Evolutionary conservation across 1,284 basidiomycete genomes (phyloP), one percentile per base, ranked within the genome.

Genomic region (Takashimella tepidaria): DNA sequence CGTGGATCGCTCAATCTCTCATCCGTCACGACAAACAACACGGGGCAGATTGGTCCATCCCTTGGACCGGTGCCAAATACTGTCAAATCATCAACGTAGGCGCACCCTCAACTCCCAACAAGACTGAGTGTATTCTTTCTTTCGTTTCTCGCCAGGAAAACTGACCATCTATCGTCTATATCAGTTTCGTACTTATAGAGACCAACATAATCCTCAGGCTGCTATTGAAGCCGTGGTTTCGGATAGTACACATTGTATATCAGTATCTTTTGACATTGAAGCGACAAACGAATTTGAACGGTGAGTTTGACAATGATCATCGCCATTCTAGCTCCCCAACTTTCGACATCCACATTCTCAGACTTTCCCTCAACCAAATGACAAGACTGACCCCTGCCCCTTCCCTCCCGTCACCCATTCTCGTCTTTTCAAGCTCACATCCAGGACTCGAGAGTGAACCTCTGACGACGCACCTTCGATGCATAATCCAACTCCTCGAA

Each of bases 71-170:
- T 19, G 37, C 54, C 1, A 41, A 48, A 10, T 56, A 54, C 25
- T 59, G 54, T 23, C 69, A 72, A 52, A 25, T 72, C 4, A 51
- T 61, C 41, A 44, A 62, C 45, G 69, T 68, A 43, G 31, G 57
- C 52, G 45, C n/a, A n/a, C n/a, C n/a, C n/a, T n/a, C n/a, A n/a
- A n/a, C n/a, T n/a, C n/a, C n/a, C n/a, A n/a, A n/a, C n/a, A n/a
- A n/a, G n/a, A n/a, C n/a, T n/a, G n/a, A n/a, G n/a, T n/a, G n/a
- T n/a, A n/a, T n/a, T n/a, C n/a, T n/a, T n/a, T n/a, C n/a, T n/a
- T n/a, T n/a, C n/a, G n/a, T n/a, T n/a, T n/a, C n/a, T n/a, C n/a
- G n/a, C n/a, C n/a, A n/a, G n/a, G n/a, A n/a, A n/a, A n/a, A n/a
- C n/a, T n/a, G n/a, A n/a, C n/a, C n/a, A n/a, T n/a, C n/a, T n/a